Base-by-base conservation (phyloP, 768 basidiomycete genomes). In the Lyophyllum atratum region DNA sequence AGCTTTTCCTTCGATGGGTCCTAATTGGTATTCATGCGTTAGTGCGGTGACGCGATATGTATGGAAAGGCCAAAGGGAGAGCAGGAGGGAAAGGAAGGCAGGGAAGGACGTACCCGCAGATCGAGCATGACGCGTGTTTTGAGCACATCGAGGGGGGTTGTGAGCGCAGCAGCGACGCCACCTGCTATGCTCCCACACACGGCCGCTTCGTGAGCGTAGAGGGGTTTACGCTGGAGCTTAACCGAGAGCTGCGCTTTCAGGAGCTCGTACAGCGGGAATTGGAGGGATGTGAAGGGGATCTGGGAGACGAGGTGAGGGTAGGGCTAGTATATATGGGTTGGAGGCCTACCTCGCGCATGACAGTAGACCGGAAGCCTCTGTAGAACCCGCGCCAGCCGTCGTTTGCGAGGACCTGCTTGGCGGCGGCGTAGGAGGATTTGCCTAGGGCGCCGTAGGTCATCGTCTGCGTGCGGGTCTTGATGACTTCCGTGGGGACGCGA, bases 101-200 rank as follows among this genome's bases (percentile, higher is more conserved):
- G 58, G 43, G 29, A 31, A 24, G 58, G 43, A 29, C 84, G 52
- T 63, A 95, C 95, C 66, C 88, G 80, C 52, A 91, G 78, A 65
- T 96, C 95, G 8, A 98, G 81, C 97, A 99, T 99, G 43, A 97
- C 90, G 17, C 97, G 83, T 1, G 97, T 99, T 71, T 99, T 99
- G 31, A 97, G 80, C 2, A 98, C 97, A 66, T 99, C 97, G 28
- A 99, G 77, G 1, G 97, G 97, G 0, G 97, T 98, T 1, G 97
- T 98, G 33, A 89, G 62, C 0, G 89, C 92, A 0, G 95, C 96
- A 5, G 95, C 95, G 25, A 92, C 75, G 0, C 90, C 96, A 8
- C 97, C 97, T 0, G 97, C 91, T 45, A 96, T 76, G 66, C 89
- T 92, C 2, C 96, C 97, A 64, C 96, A 98, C 3, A 88, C 60